Conservation (phyloP, 352 stramenopile species). For the Phytophthora constricta region DNA sequence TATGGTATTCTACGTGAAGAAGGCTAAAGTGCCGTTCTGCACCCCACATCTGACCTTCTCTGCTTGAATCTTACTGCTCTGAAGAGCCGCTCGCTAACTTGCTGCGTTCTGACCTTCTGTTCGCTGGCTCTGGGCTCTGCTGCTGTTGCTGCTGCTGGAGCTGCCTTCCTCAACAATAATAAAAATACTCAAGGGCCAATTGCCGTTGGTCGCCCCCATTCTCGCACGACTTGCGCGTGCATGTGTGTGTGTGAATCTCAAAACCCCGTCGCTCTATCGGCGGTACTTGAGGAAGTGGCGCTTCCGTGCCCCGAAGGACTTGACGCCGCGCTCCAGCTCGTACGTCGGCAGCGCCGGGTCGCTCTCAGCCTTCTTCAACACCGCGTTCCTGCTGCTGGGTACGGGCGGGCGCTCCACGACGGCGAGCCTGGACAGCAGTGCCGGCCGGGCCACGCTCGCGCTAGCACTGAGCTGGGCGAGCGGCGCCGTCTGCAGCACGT, state of each 20-base stretch:
- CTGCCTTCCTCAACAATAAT: slow-evolving; percentile 26
- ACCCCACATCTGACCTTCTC: too few relatives aligned
- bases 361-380: slow-evolving; percentile 26
- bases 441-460: slow-evolving; percentile 1
- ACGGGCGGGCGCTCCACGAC: slow-evolving; percentile 29
- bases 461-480: not conserved
- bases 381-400: slow-evolving; percentile 3
- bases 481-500: slow-evolving; percentile 46
- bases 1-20: not conserved
- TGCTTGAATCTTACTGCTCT: not conserved
- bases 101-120: too few relatives aligned
- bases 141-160: not conserved
- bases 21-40: too few relatives aligned
- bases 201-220: slow-evolving; percentile 15
- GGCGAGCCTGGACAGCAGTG: slow-evolving; percentile 29
- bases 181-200: slow-evolving; percentile 29
- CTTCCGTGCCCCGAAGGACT: slow-evolving; percentile 72
- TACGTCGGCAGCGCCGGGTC: slow-evolving; percentile 24
- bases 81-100: not conserved
- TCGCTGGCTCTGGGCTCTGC: not conserved
- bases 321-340: slow-evolving; percentile 45
- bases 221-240: not conserved
- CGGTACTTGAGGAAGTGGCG: slow-evolving; percentile 46
- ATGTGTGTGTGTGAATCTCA: slow-evolving; percentile 5
- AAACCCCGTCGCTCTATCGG: slow-evolving; percentile 31